Conservation (phyloP, 2,329 filamentous ascomycete genomes). For the Aspergillus aculeatinus region DNA sequence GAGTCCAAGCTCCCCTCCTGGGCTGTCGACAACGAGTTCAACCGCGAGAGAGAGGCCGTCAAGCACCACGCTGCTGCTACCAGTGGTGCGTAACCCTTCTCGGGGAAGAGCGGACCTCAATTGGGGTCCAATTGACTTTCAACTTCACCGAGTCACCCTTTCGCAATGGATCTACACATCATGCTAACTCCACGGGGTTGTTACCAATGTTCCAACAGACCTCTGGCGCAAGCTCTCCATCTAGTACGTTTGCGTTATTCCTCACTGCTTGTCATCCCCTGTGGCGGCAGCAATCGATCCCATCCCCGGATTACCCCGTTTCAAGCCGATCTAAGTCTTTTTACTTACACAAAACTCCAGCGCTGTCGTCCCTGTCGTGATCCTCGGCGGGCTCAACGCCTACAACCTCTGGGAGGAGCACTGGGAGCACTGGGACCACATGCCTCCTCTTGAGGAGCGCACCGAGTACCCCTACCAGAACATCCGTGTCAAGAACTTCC, state of each 20-base stretch:
- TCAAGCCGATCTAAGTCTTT: background rate
- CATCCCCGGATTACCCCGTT: background rate
- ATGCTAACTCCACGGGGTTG: slow-evolving; percentile 28
- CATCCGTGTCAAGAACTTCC: slow-evolving; percentile 93
- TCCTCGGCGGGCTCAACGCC: slow-evolving; percentile 75
- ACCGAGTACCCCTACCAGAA: slow-evolving; percentile 96
- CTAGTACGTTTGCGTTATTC: slow-evolving; percentile 66
- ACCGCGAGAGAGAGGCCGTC: slow-evolving; percentile 84
- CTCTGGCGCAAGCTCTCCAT: slow-evolving; percentile 95
- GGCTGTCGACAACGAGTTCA: slow-evolving; percentile 81
- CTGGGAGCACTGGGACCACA: slow-evolving; percentile 91
- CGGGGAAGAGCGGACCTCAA: background rate
- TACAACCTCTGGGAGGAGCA: slow-evolving; percentile 92
- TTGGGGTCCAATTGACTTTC: background rate
- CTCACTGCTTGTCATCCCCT: background rate
- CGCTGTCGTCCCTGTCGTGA: slow-evolving; percentile 70
- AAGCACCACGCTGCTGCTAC: slow-evolving; percentile 86
- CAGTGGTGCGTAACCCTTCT: slow-evolving; percentile 63
- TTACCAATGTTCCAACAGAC: slow-evolving; percentile 53
- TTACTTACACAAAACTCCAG: slow-evolving; percentile 49
- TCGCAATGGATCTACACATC: background rate
- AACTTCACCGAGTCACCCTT: background rate
- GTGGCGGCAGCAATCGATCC: slow-evolving; percentile 10
- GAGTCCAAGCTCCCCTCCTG: slow-evolving; percentile 56
- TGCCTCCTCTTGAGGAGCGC: slow-evolving; percentile 84